Base-by-base conservation (phyloP, 73 alveolate genomes). In the Symbiodinium natans region DNA sequence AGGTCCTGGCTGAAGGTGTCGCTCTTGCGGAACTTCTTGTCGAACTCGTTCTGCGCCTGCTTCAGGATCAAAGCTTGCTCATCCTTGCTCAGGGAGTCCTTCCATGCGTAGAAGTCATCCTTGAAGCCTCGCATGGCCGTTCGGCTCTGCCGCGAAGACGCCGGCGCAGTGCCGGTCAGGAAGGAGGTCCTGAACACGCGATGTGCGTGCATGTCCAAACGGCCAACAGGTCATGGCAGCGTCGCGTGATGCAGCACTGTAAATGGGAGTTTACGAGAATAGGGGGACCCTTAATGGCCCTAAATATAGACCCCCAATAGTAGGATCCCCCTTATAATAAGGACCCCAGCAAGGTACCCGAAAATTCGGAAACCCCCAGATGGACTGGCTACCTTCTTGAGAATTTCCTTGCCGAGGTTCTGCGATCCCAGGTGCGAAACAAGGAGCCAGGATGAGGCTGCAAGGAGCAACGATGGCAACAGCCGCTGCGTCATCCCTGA, bases 31-130 rank as follows among this genome's bases (percentile, higher is more conserved):
- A 73, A 92, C 63, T 71, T 92, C 98, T 92, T 92, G 98, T 92
- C 74, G 90, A 92, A 92, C 98, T 73, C 89, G 73, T 92, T 73
- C 98, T 92, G 87, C 34, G 98, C 87, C 90, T 92, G 98, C 98
- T 74, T 92, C 82, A 71, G 90, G 63, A 92, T 25, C 56, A 92
- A 75, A 6, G 98, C 98, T 90, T 92, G 98, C 41, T 92, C 98
- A 31, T 92, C 98, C 98, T 82, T 41, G 82, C 98, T 92, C 98
- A 92, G 40, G 41, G 98, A 52, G 40, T 71, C 89, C 89, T 74
- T 71, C 98, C 98, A 92, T 27, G 87, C 98, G 19, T 92, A 74
- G 90, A 92, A 92, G 83, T 92, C 98, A 42, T 92, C 98, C 75
- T 73, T 74, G 98, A 92, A 92, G 77, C 95, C 95, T 33, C 86